phyloP scores from a whole-genome alignment of 2,329 filamentous ascomycete genomes.

The Aspergillus eucalypticola region DNA sequence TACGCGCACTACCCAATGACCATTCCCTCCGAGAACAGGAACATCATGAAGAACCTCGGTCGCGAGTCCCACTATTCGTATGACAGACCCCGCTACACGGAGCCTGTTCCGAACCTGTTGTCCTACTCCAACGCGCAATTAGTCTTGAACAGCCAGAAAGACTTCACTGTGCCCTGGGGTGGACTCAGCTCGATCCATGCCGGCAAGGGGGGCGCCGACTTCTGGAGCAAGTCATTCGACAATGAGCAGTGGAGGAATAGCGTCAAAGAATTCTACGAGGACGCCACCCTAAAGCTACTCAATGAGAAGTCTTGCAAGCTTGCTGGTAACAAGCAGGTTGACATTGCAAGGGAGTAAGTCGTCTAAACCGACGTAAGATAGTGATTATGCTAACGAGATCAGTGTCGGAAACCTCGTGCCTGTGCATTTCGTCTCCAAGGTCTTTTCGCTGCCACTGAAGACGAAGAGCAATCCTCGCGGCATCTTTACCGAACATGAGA shows the following conservation, averaged over 20 bases:
- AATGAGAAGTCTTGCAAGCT: constrained; percentile 66
- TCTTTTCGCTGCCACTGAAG: constrained; percentile 59
- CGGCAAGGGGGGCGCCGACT: constrained; percentile 56
- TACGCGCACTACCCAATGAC: constrained; percentile 77
- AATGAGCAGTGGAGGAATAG: constrained; percentile 62
- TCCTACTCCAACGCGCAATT: constrained; percentile 64
- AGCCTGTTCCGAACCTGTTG: constrained; percentile 56
- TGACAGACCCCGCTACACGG: constrained; percentile 57
- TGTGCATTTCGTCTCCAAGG: constrained; percentile 56
- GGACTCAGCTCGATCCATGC: constrained; percentile 65
- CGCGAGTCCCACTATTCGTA: constrained; percentile 71
- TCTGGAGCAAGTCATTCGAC: constrained; percentile 62
- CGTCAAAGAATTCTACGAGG: constrained; percentile 67
- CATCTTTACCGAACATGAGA: constrained; percentile 58
- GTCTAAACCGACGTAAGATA: constrained; percentile 2
- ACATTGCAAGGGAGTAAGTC: constrained; percentile 62
- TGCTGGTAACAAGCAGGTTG: constrained; percentile 64
- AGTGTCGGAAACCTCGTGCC: constrained; percentile 55
- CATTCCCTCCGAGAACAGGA: constrained; percentile 69
- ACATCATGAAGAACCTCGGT: constrained; percentile 67
- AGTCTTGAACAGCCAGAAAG: constrained; percentile 61
- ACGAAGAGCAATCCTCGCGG: constrained; percentile 53
- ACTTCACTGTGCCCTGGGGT: constrained; percentile 67
- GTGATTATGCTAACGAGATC: constrained; percentile 8
- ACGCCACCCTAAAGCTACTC: constrained; percentile 63